A percentile compares a stretch with the other conserved stretches of the same genome.
These are phyloP conservation scores for Ustanciosporium gigantosporum DNA, from an alignment of 1,284 basidiomycete species.

Conservation along the genomic window DNA sequence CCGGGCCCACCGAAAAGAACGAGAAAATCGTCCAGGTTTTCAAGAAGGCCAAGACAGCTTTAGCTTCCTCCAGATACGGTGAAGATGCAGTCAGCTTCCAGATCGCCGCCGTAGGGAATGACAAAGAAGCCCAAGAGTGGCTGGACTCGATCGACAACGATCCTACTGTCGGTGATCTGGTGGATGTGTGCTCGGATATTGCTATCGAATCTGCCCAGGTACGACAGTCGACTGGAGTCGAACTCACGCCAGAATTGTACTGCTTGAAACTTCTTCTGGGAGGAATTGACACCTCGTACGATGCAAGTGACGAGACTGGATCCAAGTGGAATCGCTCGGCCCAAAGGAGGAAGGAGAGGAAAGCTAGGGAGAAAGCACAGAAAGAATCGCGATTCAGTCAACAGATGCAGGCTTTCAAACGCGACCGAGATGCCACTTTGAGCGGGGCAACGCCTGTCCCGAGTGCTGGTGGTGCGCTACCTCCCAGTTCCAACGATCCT, in stretches of 20 bases:
- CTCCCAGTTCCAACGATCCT: conserved; percentile 8
- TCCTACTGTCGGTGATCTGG: conserved; percentile 38
- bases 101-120: conserved; percentile 51
- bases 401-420: conserved; percentile 10
- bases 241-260: conserved; percentile 47
- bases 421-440: conserved; percentile 15
- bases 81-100: conserved; percentile 47
- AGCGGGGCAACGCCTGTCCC: conserved; percentile 10
- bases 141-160: conserved; percentile 52
- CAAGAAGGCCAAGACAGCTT: conserved; percentile 25
- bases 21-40: conserved; percentile 45
- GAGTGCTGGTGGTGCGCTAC: conserved; percentile 27
- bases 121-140: conserved; percentile 52
- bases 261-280: conserved; percentile 49
- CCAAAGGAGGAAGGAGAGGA: conserved; percentile 16
- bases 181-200: conserved; percentile 51
- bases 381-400: conserved; percentile 13
- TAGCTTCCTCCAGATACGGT: conserved; percentile 28
- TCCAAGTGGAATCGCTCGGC: conserved; percentile 3
- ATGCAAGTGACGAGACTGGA: conserved; percentile 41
- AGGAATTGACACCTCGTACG: conserved; percentile 46
- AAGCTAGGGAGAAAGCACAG: conserved; percentile 7
- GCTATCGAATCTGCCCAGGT: conserved; percentile 41
- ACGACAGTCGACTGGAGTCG: conserved; percentile 32
- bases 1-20: conserved; percentile 28